These are phyloP conservation scores for Rhodomyrtus tomentosa DNA, from an alignment of 345 rosid genomes.

Conservation along the genomic window DNA sequence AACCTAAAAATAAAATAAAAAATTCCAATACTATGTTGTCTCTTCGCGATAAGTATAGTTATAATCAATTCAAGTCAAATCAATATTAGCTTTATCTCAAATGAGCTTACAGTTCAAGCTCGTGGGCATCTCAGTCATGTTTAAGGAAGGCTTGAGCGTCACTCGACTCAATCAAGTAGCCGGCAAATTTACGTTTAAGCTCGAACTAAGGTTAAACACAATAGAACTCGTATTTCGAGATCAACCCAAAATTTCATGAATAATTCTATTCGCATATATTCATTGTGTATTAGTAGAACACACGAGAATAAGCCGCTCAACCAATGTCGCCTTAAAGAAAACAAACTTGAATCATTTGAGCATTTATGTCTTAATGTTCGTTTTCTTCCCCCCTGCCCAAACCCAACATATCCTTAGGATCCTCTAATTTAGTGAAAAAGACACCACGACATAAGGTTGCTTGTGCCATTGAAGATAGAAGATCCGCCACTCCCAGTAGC, in stretches of 20 bases:
- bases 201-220: background rate
- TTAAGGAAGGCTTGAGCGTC: background rate
- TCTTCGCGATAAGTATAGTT: background rate
- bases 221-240: background rate
- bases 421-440: background rate
- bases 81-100: accelerated
- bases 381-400: background rate
- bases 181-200: background rate
- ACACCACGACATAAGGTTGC: background rate
- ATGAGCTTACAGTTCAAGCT: background rate
- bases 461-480: background rate
- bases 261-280: background rate
- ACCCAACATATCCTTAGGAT: background rate
- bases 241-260: background rate
- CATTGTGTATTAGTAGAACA: background rate
- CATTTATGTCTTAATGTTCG: background rate
- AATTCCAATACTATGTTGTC: background rate
- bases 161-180: background rate
- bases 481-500: background rate
- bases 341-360: background rate
- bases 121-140: background rate
- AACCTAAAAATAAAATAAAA: background rate
- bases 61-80: background rate
- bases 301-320: background rate
- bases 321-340: background rate